Evolutionary conservation across 2,329 filamentous ascomycete genomes (phyloP), one percentile per base, ranked within the genome.

Genomic region (Fusarium mundagurra): DNA sequence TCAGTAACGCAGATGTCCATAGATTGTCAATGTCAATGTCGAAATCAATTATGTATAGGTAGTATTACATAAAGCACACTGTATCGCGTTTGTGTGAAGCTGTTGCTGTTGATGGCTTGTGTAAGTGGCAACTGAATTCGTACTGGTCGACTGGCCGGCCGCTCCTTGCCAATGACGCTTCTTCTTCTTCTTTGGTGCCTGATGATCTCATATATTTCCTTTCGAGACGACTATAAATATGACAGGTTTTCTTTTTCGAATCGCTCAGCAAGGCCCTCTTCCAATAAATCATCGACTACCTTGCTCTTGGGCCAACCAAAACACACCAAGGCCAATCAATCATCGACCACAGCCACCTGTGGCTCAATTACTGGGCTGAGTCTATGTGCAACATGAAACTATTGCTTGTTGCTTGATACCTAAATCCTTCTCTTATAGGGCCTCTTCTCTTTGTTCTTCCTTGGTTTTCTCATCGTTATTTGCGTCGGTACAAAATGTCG

Each of bases 51-150:
- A 27, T 10, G 9, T 16, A 33, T 34, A 1, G 8, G 27, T 34
- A 1, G 8, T 11, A 3, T 5, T 22, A 16, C 24, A 41, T 41
- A 11, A 55, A 39, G 29, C 18, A n/a, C 20, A 10, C 20, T n/a
- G 20, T 24, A 29, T n/a, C 3, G 3, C 24, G 20, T 29, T 54
- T 17, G 41, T 18, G 27, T 6, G 13, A n/a, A 39, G 51, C 18
- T 41, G 10, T 18, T 41, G 14, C 3, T 55, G 20, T 24, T 29
- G 24, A 44, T 43, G 13, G 38, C 33, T 59, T 41, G 27, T 31
- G 53, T 69, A 53, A 71, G 69, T 67, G 67, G 57, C 62, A 59
- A 55, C 31, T 71, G 22, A 39, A 48, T 67, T 71, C 13, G n/a
- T 29, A 24, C 34, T 44, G 22, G 34, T 41, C 34, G 6, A 17